Conservation (phyloP, 2,329 filamentous ascomycete species). For the Ascochyta fabae region DNA sequence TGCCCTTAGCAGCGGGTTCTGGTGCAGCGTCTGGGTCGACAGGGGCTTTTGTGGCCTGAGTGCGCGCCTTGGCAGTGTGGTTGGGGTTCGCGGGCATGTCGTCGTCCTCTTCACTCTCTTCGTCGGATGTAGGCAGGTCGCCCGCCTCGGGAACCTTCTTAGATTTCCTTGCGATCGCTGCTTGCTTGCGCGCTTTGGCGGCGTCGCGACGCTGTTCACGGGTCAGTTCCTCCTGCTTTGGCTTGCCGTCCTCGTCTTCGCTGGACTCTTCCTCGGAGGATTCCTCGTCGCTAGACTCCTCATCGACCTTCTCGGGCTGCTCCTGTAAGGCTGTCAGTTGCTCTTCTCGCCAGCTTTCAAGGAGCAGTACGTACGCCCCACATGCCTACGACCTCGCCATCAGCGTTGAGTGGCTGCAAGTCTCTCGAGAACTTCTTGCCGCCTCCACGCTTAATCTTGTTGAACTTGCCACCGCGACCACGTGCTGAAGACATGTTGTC, state of each 20-base stretch:
- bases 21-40: slow-evolving; percentile 53
- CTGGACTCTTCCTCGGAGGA: slow-evolving; percentile 56
- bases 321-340: slow-evolving; percentile 37
- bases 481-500: slow-evolving; percentile 62
- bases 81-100: slow-evolving; percentile 90
- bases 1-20: slow-evolving; percentile 59
- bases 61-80: slow-evolving; percentile 71
- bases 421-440: slow-evolving; percentile 96
- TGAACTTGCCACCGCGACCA: slow-evolving; percentile 91
- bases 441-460: slow-evolving; percentile 90
- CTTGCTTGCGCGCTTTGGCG: slow-evolving; percentile 90
- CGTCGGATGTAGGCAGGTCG: slow-evolving; percentile 77
- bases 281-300: slow-evolving; percentile 50
- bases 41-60: slow-evolving; percentile 68
- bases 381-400: slow-evolving; percentile 88
- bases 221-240: slow-evolving; percentile 65
- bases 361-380: slow-evolving; percentile 69
- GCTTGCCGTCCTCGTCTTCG: slow-evolving; percentile 50
- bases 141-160: slow-evolving; percentile 77
- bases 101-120: slow-evolving; percentile 59
- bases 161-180: slow-evolving; percentile 79
- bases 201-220: slow-evolving; percentile 88
- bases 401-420: slow-evolving; percentile 83
- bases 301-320: slow-evolving; percentile 58
- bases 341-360: background rate